Conservation (phyloP, 176 grass and related monocot species). For the Eremochloa ophiuroides region DNA sequence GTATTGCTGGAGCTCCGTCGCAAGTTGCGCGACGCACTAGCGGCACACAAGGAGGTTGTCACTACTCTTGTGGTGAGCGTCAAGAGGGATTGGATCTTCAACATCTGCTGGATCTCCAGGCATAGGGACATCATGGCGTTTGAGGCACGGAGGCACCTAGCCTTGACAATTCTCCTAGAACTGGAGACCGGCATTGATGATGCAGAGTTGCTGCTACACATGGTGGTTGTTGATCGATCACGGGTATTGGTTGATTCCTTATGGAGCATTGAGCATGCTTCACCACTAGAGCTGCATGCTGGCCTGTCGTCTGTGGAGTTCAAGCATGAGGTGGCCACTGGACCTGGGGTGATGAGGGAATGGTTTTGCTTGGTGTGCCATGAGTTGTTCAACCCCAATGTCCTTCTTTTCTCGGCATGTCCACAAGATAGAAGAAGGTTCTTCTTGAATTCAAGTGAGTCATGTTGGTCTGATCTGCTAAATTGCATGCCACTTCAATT, state of each 20-base stretch:
- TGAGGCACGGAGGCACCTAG: slow-evolving; percentile 48
- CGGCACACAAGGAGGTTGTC: neutral
- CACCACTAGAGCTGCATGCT: slow-evolving; percentile 17
- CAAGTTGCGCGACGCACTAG: slow-evolving; percentile 18
- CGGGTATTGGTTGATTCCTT: slow-evolving; percentile 49
- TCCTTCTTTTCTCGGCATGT: slow-evolving; percentile 51
- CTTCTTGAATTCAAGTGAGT: slow-evolving; percentile 59
- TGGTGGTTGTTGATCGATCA: slow-evolving; percentile 48
- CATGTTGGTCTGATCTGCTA: neutral
- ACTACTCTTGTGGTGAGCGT: slow-evolving; percentile 32
- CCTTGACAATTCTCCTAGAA: slow-evolving; percentile 45
- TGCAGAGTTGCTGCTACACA: slow-evolving; percentile 1
- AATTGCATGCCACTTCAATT: neutral
- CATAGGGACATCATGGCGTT: slow-evolving; percentile 47
- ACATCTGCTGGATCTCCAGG: slow-evolving; percentile 44
- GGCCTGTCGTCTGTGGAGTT: slow-evolving; percentile 54
- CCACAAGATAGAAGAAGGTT: slow-evolving; percentile 54
- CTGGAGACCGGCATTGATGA: too few species aligned
- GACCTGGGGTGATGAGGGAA: slow-evolving; percentile 61
- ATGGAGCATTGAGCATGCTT: slow-evolving; percentile 13
- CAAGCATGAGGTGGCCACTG: slow-evolving; percentile 53
- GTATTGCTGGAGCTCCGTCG: neutral
- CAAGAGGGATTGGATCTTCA: neutral
- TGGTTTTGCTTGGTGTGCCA: slow-evolving; percentile 60
- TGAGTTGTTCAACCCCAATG: slow-evolving; percentile 43